These are phyloP conservation scores for Jaltomata sinuosa DNA, from an alignment of 257 asterid genomes.

Conservation along the genomic window DNA sequence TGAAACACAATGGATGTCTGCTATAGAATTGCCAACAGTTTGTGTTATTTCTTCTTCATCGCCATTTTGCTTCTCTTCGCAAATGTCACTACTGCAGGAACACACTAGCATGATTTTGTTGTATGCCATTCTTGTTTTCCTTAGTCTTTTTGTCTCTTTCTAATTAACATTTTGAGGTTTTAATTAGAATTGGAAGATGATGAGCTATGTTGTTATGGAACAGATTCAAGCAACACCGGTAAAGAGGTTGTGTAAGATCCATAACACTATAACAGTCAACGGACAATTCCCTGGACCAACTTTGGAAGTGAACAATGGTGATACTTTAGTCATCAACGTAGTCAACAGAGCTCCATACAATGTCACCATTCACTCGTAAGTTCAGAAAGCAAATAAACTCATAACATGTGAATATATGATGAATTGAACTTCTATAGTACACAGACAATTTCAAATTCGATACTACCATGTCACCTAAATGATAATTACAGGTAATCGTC, in stretches of 20 bases:
- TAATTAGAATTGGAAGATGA: background rate
- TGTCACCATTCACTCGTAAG: slow-evolving; percentile 75
- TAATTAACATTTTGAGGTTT: background rate
- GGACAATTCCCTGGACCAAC: slow-evolving; percentile 88
- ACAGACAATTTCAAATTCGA: background rate
- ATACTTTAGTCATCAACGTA: slow-evolving; percentile 67
- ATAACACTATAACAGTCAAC: slow-evolving; percentile 50
- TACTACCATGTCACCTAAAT: background rate
- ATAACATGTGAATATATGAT: background rate
- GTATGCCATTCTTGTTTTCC: slow-evolving; percentile 25
- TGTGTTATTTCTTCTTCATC: slow-evolving; percentile 19
- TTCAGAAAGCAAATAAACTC: background rate
- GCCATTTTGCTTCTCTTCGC: slow-evolving; percentile 21
- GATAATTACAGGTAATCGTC: background rate
- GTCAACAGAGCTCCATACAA: slow-evolving; percentile 64
- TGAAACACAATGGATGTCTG: slow-evolving; percentile 11
- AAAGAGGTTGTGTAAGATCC: slow-evolving; percentile 94
- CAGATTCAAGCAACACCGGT: slow-evolving; percentile 75
- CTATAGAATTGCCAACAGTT: slow-evolving; percentile 1
- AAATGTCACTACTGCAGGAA: slow-evolving; percentile 36
- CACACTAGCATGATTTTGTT: slow-evolving; percentile 52
- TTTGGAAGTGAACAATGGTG: slow-evolving; percentile 66
- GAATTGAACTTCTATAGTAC: background rate
- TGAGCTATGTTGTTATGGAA: background rate
- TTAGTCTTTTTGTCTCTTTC: background rate